Conservation (phyloP, 1,139 yeast genomes). For the Debaryomycetaceae sp. region DNA sequence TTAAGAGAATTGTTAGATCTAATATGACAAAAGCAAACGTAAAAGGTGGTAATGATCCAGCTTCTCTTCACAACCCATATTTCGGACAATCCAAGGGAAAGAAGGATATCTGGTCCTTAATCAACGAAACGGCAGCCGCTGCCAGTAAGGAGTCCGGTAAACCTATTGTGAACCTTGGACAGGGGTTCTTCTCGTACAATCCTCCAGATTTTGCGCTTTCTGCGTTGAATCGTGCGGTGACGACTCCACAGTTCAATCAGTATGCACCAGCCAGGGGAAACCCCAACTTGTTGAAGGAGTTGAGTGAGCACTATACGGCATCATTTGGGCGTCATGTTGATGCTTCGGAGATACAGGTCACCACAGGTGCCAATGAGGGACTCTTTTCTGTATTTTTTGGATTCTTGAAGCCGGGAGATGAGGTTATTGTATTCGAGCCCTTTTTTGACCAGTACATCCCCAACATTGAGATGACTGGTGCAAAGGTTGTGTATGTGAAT, state of each 20-base stretch:
- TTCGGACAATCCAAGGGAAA: constrained; percentile 53
- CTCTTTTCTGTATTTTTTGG: constrained; percentile 83
- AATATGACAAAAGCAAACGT: constrained; percentile 5
- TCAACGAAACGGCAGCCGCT: constrained; percentile 91
- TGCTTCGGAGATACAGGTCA: constrained; percentile 67
- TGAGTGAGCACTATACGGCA: constrained; percentile 69
- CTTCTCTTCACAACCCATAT: constrained; percentile 53
- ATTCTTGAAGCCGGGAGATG: constrained; percentile 82
- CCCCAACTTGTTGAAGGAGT: constrained; percentile 64
- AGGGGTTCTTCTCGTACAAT: constrained; percentile 92
- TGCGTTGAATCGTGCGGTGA: constrained; percentile 78
- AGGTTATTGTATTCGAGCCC: constrained; percentile 96
- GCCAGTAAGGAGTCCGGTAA: constrained; percentile 64
- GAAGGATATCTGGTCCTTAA: constrained; percentile 91
- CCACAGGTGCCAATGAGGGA: constrained; percentile 98
- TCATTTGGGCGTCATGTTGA: constrained; percentile 60
- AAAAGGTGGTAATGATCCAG: constrained; percentile 4
- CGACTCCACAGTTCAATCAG: constrained; percentile 74
- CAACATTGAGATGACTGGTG: constrained; percentile 91
- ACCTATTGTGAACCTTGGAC: constrained; percentile 85
- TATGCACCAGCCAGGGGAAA: constrained; percentile 91
- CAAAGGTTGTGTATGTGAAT: constrained; percentile 81
- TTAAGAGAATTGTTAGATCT: neutral
- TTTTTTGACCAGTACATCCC: constrained; percentile 95
- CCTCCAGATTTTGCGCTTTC: constrained; percentile 88